Conservation (phyloP, 169 alveolate genomes). For the Plasmodium fragile region DNA sequence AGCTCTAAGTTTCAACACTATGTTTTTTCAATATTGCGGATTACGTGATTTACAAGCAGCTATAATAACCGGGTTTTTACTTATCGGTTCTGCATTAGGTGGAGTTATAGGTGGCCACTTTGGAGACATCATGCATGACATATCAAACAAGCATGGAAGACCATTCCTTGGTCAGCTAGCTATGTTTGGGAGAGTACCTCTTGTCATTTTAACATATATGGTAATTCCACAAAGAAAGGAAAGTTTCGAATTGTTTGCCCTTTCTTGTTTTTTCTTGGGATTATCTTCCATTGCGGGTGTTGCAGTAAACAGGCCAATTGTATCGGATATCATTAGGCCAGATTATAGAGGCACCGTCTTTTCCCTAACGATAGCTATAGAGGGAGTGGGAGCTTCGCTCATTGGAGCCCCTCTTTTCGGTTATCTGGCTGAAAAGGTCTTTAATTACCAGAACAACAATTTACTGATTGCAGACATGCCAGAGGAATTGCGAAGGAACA, state of each 20-base stretch:
- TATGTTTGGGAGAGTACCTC: constrained; percentile 74
- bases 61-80: constrained; percentile 85
- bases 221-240: constrained; percentile 45
- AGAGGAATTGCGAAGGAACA: constrained; percentile 81
- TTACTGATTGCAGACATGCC: constrained; percentile 87
- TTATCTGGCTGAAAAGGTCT: constrained; percentile 88
- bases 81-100: constrained; percentile 91
- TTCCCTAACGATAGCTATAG: constrained; percentile 88
- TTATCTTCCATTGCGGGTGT: constrained; percentile 92
- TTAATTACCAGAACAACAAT: constrained; percentile 87
- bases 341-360: constrained; percentile 91
- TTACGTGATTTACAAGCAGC: constrained; percentile 90
- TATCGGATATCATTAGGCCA: constrained; percentile 92
- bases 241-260: constrained; percentile 61
- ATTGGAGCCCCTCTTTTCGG: constrained; percentile 93
- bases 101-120: constrained; percentile 92
- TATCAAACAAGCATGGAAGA: constrained; percentile 89
- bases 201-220: constrained; percentile 39
- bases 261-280: constrained; percentile 86
- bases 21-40: constrained; percentile 92
- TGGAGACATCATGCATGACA: constrained; percentile 88
- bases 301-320: constrained; percentile 91
- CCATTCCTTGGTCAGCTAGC: constrained; percentile 87
- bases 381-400: constrained; percentile 91
- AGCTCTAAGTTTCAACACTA: constrained; percentile 90